Evolutionary conservation across 345 rosid species (phyloP), one percentile per base, ranked within the genome.

Genomic region (Populus nigra): DNA sequence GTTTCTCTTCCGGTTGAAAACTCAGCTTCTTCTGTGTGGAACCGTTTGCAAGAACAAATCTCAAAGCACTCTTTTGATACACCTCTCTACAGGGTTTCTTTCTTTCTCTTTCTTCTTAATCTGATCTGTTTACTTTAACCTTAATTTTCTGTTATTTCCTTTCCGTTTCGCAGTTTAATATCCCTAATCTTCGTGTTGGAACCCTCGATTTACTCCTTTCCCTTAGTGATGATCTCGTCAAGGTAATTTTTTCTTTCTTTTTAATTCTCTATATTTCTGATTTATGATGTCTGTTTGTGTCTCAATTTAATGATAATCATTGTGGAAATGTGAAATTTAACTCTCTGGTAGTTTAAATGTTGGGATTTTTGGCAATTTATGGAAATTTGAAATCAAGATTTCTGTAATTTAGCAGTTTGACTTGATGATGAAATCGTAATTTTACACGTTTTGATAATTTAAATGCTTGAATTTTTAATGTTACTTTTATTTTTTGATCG

Each of bases 181-280:
- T 92, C 36, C 96, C 99, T 57, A 96, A 89, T 90, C 99, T 96
- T 78, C 97, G 97, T 18, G 99, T 94, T 17, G 98, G 99, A 77
- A 96, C 99, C 76, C 88, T 96, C 36, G 99, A 96, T 84, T 94
- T 98, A 69, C 97, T 96, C 75, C 97, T 96, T 9, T 80, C 98
- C 18, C 97, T 96, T 74, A 91, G 96, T 71, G 98, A 96, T 86
- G 99, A 96, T 89, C 97, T 96, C 83, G 67, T 89, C 66, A 96
- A 94, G 91, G 99, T 96, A 83, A 69, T 16, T 47, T 70, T 70
- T 41, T 55, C 8, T 7, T 4, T 25, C 3, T 59, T 1, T 35
- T 49, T 17, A 27, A 7, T 23, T 29, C 12, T 29, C 3, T 41
- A n/a, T 53, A 7, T 5, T 53, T 20, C 23, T 53, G 59, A 53